phyloP scores from a whole-genome alignment of 805 yeast species.

The Peterozyma toletana region DNA sequence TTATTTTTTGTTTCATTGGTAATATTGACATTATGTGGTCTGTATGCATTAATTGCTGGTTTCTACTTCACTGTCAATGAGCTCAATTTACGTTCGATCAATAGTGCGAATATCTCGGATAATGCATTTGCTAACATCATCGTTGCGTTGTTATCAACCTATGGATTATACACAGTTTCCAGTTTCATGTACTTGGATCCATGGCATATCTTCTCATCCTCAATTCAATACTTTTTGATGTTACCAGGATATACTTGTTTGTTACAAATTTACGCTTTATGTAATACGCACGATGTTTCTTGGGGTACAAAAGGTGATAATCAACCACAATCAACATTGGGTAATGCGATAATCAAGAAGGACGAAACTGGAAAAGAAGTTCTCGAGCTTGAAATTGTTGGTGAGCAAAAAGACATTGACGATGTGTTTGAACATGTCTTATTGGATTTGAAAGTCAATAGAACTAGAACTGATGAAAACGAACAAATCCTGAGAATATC shows the following conservation, averaged over 20 bases:
- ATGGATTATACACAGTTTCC: slow-evolving; percentile 79
- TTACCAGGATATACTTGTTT: slow-evolving; percentile 91
- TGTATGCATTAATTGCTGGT: slow-evolving; percentile 78
- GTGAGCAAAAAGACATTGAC: slow-evolving; percentile 70
- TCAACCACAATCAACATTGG: slow-evolving; percentile 58
- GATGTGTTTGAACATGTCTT: slow-evolving; percentile 73
- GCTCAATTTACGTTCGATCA: slow-evolving; percentile 23
- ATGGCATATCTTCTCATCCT: slow-evolving; percentile 90
- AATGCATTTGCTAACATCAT: slow-evolving; percentile 67
- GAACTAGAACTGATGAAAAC: slow-evolving; percentile 29
- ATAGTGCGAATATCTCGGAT: slow-evolving; percentile 21
- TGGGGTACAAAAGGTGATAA: slow-evolving; percentile 99
- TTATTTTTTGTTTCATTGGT: slow-evolving; percentile 69
- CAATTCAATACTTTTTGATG: slow-evolving; percentile 80
- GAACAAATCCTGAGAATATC: slow-evolving; percentile 14
- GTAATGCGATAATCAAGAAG: slow-evolving; percentile 76
- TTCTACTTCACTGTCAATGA: slow-evolving; percentile 67
- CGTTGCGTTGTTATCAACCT: slow-evolving; percentile 81
- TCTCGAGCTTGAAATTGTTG: slow-evolving; percentile 69
- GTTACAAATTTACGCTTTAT: slow-evolving; percentile 90
- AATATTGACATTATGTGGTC: slow-evolving; percentile 68
- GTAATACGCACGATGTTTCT: slow-evolving; percentile 96
- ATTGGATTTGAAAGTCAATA: slow-evolving; percentile 52
- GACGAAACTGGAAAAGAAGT: slow-evolving; percentile 80
- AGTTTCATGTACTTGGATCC: slow-evolving; percentile 87